phyloP scores from a whole-genome alignment of 805 yeast species.

The Lipomyces yamadae region DNA sequence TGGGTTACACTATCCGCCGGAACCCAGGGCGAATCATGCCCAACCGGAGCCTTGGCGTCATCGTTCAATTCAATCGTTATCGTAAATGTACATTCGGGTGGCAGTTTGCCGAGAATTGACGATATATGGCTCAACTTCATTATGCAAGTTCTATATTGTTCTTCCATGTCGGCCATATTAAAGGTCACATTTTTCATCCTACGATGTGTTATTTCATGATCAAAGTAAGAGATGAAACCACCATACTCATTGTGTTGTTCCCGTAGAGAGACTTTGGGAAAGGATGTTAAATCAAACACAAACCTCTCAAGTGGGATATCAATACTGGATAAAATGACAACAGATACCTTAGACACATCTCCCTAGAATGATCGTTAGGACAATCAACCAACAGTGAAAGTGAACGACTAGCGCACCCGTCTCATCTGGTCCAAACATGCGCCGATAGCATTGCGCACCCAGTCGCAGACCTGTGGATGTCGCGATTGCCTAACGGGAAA shows the following conservation, averaged over 20 bases:
- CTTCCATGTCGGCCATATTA: slow-evolving; percentile 34
- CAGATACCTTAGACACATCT: slow-evolving; percentile 38
- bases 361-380: slow-evolving; percentile 15
- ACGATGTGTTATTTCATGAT: not conserved
- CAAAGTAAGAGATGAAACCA: slow-evolving; percentile 23
- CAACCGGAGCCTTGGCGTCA: slow-evolving; percentile 25
- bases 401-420: slow-evolving; percentile 30
- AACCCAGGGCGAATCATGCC: slow-evolving; percentile 40
- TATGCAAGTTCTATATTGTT: slow-evolving; percentile 42
- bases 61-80: slow-evolving; percentile 40
- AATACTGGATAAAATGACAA: slow-evolving; percentile 50
- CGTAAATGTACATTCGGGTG: slow-evolving; percentile 39
- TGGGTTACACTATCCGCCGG: slow-evolving; percentile 35
- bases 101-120: slow-evolving; percentile 36
- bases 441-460: slow-evolving; percentile 50
- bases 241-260: slow-evolving; percentile 38
- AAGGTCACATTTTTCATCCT: slow-evolving; percentile 15
- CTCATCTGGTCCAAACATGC: slow-evolving; percentile 36
- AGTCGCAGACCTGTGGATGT: slow-evolving; percentile 55
- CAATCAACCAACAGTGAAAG: slow-evolving; percentile 19
- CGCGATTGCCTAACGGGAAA: slow-evolving; percentile 51
- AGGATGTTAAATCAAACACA: slow-evolving; percentile 45
- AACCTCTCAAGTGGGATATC: slow-evolving; percentile 50
- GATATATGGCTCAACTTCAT: slow-evolving; percentile 33
- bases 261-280: slow-evolving; percentile 40